Evolutionary conservation across 2,329 filamentous ascomycete genomes (phyloP).

Genomic region (Penicillium sp.): DNA sequence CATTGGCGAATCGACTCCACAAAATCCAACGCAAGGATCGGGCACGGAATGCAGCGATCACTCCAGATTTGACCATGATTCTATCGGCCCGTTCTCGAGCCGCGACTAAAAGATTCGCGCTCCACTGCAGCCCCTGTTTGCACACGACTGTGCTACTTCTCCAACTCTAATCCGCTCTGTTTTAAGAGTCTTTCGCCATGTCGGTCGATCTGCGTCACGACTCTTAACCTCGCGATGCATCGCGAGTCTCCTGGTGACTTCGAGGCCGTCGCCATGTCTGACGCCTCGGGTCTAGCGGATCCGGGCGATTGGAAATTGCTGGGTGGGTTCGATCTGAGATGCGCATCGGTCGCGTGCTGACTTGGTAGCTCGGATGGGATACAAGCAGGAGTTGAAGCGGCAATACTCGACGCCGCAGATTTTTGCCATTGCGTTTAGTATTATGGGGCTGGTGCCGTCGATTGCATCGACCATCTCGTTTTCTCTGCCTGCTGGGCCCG

Average conservation of each 20-base stretch:
- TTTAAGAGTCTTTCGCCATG: no score
- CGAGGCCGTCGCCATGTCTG: not conserved
- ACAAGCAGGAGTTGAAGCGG: slow-evolving; percentile 57
- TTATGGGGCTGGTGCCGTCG: slow-evolving; percentile 58
- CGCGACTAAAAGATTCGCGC: no score
- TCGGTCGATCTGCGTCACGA: not conserved
- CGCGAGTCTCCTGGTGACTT: no score
- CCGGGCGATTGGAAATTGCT: slow-evolving; percentile 23
- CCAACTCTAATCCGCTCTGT: no score
- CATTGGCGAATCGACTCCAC: no score
- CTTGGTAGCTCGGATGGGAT: slow-evolving; percentile 36
- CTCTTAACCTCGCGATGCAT: not conserved
- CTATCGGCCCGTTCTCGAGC: no score
- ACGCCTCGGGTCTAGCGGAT: slow-evolving; percentile 12
- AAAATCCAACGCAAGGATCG: no score
- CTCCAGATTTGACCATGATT: no score
- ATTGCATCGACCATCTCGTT: slow-evolving; percentile 56
- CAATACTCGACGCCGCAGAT: slow-evolving; percentile 59
- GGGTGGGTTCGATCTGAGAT: slow-evolving; percentile 13
- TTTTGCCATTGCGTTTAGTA: slow-evolving; percentile 55
- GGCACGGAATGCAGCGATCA: no score
- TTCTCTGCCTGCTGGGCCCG: slow-evolving; percentile 55
- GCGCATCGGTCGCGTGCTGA: slow-evolving; percentile 4
- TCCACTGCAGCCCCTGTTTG: no score
- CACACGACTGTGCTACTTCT: no score